phyloP scores from a whole-genome alignment of 768 basidiomycete genomes.

The Naematelia encephala region DNA sequence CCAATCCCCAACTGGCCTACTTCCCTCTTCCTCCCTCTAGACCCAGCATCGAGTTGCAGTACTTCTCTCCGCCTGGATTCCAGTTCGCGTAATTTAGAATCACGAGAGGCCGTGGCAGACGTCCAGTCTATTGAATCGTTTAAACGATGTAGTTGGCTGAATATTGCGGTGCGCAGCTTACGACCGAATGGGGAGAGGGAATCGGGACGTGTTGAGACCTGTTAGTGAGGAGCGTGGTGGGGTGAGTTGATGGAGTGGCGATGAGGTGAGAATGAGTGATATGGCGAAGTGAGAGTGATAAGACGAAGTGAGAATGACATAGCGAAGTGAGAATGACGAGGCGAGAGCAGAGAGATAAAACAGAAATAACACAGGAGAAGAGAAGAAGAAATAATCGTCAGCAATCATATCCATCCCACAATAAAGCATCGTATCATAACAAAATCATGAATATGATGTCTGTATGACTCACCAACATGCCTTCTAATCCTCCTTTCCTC shows the following conservation, averaged over 20 bases:
- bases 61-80: background rate
- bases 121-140: background rate
- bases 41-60: background rate
- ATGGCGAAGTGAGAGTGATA: background rate
- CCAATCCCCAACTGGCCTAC: no score
- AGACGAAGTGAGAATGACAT: background rate
- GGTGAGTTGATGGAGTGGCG: background rate
- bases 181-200: constrained; percentile 41
- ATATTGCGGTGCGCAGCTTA: constrained; percentile 41
- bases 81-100: background rate
- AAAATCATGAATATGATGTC: no score
- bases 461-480: constrained; percentile 42
- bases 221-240: no score
- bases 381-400: background rate
- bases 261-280: background rate
- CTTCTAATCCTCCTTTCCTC: constrained; percentile 48
- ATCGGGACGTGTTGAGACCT: constrained; percentile 40
- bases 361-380: background rate
- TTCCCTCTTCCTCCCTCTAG: no score
- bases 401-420: background rate
- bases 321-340: background rate
- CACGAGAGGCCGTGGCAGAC: no score
- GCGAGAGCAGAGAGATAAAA: background rate
- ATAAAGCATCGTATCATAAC: no score
- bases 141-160: constrained; percentile 34